A percentile compares a stretch with the other conserved stretches of the same genome.
These are phyloP conservation scores for Aureobasidium leucospermi DNA, from an alignment of 2,329 filamentous ascomycete species.

Conservation along the genomic window DNA sequence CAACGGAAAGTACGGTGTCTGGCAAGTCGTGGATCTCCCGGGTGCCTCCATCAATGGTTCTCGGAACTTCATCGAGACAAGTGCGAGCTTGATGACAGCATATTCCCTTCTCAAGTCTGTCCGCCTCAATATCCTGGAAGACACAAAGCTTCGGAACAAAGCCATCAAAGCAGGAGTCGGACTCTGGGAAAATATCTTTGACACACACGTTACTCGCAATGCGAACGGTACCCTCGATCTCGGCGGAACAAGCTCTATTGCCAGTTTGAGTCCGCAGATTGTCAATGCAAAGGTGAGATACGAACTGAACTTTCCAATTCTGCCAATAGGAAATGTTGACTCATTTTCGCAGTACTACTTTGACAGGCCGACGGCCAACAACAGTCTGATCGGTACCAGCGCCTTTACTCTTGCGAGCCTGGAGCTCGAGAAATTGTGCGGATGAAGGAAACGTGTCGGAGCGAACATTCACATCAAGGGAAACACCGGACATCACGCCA, in stretches of 20 bases:
- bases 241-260: not conserved
- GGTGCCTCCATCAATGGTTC: not conserved
- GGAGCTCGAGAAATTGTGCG: not conserved
- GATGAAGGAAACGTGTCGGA: not conserved
- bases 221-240: not conserved
- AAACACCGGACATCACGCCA: not conserved
- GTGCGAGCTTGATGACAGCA: conserved; percentile 1
- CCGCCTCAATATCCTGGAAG: not conserved
- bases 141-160: not conserved
- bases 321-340: not conserved
- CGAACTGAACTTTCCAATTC: not conserved
- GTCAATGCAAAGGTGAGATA: not conserved
- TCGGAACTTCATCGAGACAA: not conserved
- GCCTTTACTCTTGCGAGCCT: not conserved
- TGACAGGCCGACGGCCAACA: not conserved
- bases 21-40: not conserved
- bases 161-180: not conserved
- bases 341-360: not conserved
- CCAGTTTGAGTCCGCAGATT: not conserved
- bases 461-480: too few relatives aligned
- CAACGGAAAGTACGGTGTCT: not conserved
- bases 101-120: not conserved
- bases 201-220: not conserved
- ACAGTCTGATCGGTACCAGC: conserved; percentile 1
- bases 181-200: not conserved